Conservation (phyloP, 805 yeast genomes). For the Pichia ethanolica region DNA sequence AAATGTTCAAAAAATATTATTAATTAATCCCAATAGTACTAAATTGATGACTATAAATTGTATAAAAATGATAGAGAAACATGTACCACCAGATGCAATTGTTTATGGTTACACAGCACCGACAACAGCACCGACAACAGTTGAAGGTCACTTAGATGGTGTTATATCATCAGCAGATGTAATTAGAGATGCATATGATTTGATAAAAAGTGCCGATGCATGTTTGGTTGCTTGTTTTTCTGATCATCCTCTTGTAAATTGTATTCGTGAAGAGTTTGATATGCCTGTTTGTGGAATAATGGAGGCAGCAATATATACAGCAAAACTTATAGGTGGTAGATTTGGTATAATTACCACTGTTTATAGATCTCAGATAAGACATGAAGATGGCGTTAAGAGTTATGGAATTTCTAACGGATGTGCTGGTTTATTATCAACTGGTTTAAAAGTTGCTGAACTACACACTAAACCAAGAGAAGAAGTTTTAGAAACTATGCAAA, state of each 20-base stretch:
- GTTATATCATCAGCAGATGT: slow-evolving; percentile 28
- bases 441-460: slow-evolving; percentile 27
- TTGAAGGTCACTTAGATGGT: slow-evolving; percentile 30
- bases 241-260: slow-evolving; percentile 29
- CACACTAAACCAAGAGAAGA: slow-evolving; percentile 27
- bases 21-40: slow-evolving; percentile 28
- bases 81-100: slow-evolving; percentile 24
- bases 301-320: slow-evolving; percentile 29
- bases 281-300: slow-evolving; percentile 29
- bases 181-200: slow-evolving; percentile 25
- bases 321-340: slow-evolving; percentile 27
- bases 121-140: slow-evolving; percentile 22
- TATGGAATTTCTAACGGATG: slow-evolving; percentile 26
- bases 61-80: slow-evolving; percentile 23
- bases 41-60: slow-evolving; percentile 26
- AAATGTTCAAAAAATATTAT: slow-evolving; percentile 16
- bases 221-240: slow-evolving; percentile 30
- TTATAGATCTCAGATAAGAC: slow-evolving; percentile 26
- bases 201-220: slow-evolving; percentile 25
- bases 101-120: slow-evolving; percentile 28
- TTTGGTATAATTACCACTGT: slow-evolving; percentile 29
- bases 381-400: slow-evolving; percentile 23
- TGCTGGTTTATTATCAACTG: slow-evolving; percentile 29
- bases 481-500: slow-evolving; percentile 22
- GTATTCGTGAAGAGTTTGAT: slow-evolving; percentile 30